Evolutionary conservation across 495 filamentous ascomycete genomes (phyloP), one percentile per base, ranked within the genome.

Genomic region (Penicillium chermesinum): DNA sequence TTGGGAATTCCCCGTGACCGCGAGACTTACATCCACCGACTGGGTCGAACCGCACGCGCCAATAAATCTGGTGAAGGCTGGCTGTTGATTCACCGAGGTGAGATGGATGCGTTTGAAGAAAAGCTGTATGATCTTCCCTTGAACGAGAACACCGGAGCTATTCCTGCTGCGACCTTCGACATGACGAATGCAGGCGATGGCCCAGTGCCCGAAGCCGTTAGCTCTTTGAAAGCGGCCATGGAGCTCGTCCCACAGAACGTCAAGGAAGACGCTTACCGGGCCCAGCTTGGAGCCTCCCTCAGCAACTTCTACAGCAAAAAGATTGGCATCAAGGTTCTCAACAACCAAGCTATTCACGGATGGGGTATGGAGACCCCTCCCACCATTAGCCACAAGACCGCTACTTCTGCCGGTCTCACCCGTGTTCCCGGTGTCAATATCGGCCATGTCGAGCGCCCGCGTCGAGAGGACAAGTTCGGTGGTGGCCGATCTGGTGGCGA

Each of bases 61-160:
- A 81, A 82, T 54, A 88, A 88, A 61, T 64, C 74, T 35, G 93
- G 93, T 54, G 77, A 91, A 58, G 91, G 86, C 44, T 96, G 83
- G 79, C 56, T 95, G 13, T 55, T 97, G 44, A 51, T 89, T 7
- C 69, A 80, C n/a, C 61, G 80, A 7, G 47, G 71, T 10, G 88
- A 96, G 61, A 34, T 73, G 0, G n/a, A 45, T 0, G 65, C 72
- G 9, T 71, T 77, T 7, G 62, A 76, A 9, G 18, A 62, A 0
- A 72, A 70, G 7, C 75, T 96, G 9, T 45, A 48, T 3, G 57
- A 65, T 8, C 73, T 97, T 14, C 89, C 90, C 5, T 71, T 98
- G 49, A 55, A 80, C 36, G 55, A 67, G 0, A 83, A 88, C 58
- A 61, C 68, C 3, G 17, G 14, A 4, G 73, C 73, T 1, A 63